These are phyloP conservation scores for Scenedesmus sp. DNA, from an alignment of 163 green algal genomes.

Conservation along the genomic window DNA sequence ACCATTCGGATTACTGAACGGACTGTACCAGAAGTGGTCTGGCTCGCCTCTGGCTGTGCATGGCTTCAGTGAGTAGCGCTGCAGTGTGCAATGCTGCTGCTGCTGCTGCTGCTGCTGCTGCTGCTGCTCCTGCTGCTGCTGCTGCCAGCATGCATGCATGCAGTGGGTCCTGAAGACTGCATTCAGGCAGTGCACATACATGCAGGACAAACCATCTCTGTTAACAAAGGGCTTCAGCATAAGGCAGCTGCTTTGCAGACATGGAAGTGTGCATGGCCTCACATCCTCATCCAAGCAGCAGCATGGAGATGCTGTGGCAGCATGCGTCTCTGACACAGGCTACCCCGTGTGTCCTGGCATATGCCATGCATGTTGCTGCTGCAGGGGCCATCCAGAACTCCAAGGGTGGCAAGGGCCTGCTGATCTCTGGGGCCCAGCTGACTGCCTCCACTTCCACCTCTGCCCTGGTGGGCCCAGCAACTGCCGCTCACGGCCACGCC, in stretches of 20 bases:
- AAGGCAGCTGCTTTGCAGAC: not conserved
- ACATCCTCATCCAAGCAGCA: not conserved
- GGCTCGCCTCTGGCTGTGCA: not conserved
- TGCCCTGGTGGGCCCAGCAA: not conserved
- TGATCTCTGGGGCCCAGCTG: not conserved
- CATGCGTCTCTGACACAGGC: not conserved
- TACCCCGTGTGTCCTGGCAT: not conserved
- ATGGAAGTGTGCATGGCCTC: not conserved
- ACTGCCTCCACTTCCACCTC: not conserved
- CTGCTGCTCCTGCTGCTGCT: not conserved
- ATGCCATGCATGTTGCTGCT: not conserved
- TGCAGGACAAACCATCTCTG: not conserved
- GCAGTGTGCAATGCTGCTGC: not conserved
- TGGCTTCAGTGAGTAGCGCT: not conserved
- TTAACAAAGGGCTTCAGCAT: not conserved
- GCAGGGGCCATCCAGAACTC: not conserved
- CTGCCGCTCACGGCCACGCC: too few relatives aligned
- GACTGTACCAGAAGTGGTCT: not conserved
- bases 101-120: not conserved
- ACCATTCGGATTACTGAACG: not conserved
- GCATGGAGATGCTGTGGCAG: too few relatives aligned
- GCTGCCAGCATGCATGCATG: not conserved
- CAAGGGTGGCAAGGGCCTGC: not conserved
- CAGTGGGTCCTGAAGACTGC: not conserved
- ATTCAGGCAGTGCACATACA: not conserved